Conservation (phyloP, 345 rosid species). For the Syzygium grande region DNA sequence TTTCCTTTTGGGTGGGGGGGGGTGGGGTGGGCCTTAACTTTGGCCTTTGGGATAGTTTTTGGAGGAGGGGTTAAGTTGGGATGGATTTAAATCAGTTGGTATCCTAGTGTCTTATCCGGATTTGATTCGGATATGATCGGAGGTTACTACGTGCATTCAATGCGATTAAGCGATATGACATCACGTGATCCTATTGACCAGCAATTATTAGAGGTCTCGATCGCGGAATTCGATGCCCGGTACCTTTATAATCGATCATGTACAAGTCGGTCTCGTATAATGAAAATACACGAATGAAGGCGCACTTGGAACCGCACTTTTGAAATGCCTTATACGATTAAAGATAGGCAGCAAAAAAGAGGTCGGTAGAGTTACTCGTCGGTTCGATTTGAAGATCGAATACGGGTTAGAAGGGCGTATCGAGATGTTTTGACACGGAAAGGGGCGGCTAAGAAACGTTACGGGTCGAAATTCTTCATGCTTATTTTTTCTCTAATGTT, state of each 20-base stretch:
- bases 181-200: neutral
- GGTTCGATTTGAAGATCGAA: neutral
- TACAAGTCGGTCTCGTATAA: no score
- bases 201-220: neutral
- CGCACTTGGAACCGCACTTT: neutral
- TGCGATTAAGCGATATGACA: neutral
- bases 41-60: neutral
- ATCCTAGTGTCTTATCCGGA: neutral
- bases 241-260: neutral
- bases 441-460: rapidly evolving
- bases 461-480: neutral
- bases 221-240: rapidly evolving
- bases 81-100: neutral
- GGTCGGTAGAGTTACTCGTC: neutral
- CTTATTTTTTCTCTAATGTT: neutral
- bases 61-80: neutral
- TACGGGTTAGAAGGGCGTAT: rapidly evolving
- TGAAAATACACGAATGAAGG: neutral
- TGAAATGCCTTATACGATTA: neutral
- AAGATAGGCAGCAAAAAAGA: neutral
- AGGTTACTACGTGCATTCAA: neutral
- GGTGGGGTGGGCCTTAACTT: neutral
- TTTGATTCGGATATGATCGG: neutral
- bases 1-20: neutral
- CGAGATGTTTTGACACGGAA: neutral